Percentiles rank a stretch among this genome's conserved stretches.
phyloP scores from a whole-genome alignment of 2,329 filamentous ascomycete genomes.

The Xylaria polymorpha region DNA sequence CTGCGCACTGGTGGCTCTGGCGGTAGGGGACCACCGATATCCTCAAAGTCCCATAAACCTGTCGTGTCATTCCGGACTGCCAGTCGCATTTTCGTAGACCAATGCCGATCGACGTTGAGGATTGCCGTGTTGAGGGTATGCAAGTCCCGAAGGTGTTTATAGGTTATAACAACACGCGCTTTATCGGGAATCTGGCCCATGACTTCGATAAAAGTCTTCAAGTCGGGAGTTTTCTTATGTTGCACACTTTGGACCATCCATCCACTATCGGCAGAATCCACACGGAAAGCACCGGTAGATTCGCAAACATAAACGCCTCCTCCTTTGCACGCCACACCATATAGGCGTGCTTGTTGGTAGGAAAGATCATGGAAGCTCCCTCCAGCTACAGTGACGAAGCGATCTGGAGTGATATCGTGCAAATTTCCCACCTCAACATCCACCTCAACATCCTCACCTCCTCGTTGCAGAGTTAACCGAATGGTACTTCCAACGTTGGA shows the following conservation, averaged over 20 bases:
- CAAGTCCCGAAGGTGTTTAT: constrained; percentile 93
- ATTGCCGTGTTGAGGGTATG: constrained; percentile 95
- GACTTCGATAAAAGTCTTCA: constrained; percentile 90
- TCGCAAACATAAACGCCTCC: constrained; percentile 86
- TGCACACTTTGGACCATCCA: constrained; percentile 95
- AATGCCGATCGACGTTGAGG: constrained; percentile 92
- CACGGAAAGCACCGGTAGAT: constrained; percentile 91
- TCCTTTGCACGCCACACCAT: constrained; percentile 90
- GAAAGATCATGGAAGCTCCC: constrained; percentile 96
- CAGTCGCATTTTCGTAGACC: constrained; percentile 93
- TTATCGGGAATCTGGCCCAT: constrained; percentile 86
- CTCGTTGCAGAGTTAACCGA: constrained; percentile 84
- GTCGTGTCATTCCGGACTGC: constrained; percentile 90
- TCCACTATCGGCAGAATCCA: constrained; percentile 89
- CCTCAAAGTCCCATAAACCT: constrained; percentile 93
- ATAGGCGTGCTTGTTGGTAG: constrained; percentile 96
- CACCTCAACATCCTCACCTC: constrained; percentile 86
- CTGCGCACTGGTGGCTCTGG: constrained; percentile 76
- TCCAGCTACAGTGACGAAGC: constrained; percentile 93
- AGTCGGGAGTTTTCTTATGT: constrained; percentile 87
- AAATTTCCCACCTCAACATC: constrained; percentile 88
- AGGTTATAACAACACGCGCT: constrained; percentile 90
- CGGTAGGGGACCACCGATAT: constrained; percentile 83
- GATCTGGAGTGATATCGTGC: constrained; percentile 93
- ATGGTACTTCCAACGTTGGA: constrained; percentile 84